phyloP scores from a whole-genome alignment of 192 early-diverging fungal genomes.

The Glomus cerebriforme region DNA sequence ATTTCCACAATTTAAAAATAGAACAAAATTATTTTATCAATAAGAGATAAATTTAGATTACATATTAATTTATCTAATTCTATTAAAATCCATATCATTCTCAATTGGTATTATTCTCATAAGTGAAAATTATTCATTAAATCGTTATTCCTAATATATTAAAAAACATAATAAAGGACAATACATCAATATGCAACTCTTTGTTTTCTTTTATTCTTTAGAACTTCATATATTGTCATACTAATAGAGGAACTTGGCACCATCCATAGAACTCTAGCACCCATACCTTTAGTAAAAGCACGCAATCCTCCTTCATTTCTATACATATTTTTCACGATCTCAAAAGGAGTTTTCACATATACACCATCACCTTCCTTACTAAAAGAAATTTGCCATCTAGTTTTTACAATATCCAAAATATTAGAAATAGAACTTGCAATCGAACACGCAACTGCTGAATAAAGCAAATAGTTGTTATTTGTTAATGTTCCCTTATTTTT shows the following conservation, averaged over 20 bases:
- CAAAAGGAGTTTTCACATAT: slow-evolving; percentile 35
- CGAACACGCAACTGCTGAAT: slow-evolving; percentile 60
- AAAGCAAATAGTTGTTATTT: slow-evolving; percentile 59
- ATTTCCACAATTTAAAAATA: too few species aligned
- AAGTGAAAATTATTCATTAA: too few species aligned
- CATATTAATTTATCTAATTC: too few species aligned
- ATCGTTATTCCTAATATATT: too few species aligned
- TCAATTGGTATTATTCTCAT: too few species aligned
- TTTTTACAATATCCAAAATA: slow-evolving; percentile 77
- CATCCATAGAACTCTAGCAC: slow-evolving; percentile 69
- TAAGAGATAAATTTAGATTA: too few species aligned
- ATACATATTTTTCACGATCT: slow-evolving; percentile 51
- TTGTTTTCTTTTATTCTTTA: slow-evolving; percentile 47
- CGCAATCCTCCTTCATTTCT: slow-evolving; percentile 54
- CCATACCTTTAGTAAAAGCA: slow-evolving; percentile 68
- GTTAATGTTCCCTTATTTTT: neutral
- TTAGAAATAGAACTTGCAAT: slow-evolving; percentile 66
- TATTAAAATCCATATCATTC: too few species aligned
- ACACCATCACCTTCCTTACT: slow-evolving; percentile 27
- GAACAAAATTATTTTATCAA: too few species aligned
- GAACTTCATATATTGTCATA: slow-evolving; percentile 72
- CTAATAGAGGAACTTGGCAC: slow-evolving; percentile 69
- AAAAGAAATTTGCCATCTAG: slow-evolving; percentile 69
- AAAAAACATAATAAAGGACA: too few species aligned
- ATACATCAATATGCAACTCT: too few species aligned